These are phyloP conservation scores for Caryopteris hybrid DNA, from an alignment of 305 asterid species.

Conservation along the genomic window DNA sequence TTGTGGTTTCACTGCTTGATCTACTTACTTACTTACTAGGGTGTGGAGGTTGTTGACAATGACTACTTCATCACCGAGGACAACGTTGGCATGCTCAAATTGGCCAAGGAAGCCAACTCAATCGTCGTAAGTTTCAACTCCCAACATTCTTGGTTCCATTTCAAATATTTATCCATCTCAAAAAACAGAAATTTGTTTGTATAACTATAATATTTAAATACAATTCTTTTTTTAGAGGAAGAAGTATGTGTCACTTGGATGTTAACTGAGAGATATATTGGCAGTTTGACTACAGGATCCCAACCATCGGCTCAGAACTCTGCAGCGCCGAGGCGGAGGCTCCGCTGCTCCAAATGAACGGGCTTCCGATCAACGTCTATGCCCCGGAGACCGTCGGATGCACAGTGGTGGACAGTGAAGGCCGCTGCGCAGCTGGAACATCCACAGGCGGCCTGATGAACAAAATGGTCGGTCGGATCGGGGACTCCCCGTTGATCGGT, in stretches of 20 bases:
- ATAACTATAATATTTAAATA: no score
- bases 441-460: constrained; percentile 96
- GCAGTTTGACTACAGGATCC: constrained; percentile 82
- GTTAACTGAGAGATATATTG: background rate
- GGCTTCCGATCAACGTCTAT: constrained; percentile 73
- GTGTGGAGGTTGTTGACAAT: constrained; percentile 76
- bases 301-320: constrained; percentile 37
- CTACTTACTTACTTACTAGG: constrained; percentile 40
- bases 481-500: constrained; percentile 91
- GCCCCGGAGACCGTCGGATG: constrained; percentile 96
- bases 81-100: constrained; percentile 78
- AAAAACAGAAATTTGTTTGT: no score
- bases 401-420: constrained; percentile 76
- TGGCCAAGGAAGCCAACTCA: constrained; percentile 88
- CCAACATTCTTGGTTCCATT: no score
- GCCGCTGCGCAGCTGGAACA: constrained; percentile 92
- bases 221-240: no score
- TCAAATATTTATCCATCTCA: no score
- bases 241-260: no score
- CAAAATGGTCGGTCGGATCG: constrained; percentile 80
- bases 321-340: constrained; percentile 52
- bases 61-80: constrained; percentile 86
- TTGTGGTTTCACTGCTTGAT: background rate
- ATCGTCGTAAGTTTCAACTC: constrained; percentile 42
- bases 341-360: constrained; percentile 73